These are phyloP conservation scores for Vitellaria paradoxa DNA, from an alignment of 179 eudicot species.

Conservation along the genomic window DNA sequence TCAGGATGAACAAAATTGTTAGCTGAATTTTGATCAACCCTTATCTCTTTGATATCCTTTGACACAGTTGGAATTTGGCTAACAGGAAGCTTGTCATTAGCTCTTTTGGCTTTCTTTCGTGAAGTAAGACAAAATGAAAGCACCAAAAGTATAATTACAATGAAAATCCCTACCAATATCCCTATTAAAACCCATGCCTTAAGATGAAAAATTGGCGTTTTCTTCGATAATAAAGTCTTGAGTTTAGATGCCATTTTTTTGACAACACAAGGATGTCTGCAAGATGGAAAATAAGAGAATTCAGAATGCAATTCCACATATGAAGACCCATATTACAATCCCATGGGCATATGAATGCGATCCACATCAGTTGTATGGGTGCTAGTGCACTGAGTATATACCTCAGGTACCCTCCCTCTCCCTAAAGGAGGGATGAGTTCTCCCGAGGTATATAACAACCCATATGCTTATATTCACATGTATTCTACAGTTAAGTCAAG, in stretches of 20 bases:
- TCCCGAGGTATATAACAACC: background rate
- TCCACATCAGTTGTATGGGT: no score
- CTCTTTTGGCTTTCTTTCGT: conserved; percentile 48
- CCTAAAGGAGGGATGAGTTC: no score
- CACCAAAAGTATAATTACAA: conserved; percentile 47
- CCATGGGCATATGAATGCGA: no score
- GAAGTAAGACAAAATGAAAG: conserved; percentile 55
- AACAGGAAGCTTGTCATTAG: conserved; percentile 45
- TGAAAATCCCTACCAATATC: conserved; percentile 53
- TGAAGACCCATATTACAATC: no score
- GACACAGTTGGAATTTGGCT: conserved; percentile 58
- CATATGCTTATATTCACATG: background rate
- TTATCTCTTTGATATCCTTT: conserved; percentile 67
- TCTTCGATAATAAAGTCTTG: conserved; percentile 53
- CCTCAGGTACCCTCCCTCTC: no score
- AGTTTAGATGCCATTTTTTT: conserved; percentile 51
- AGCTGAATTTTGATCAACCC: conserved; percentile 52
- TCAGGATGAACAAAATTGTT: conserved; percentile 30
- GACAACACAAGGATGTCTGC: conserved; percentile 19
- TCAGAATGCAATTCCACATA: conserved; percentile 9
- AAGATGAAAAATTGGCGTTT: conserved; percentile 50
- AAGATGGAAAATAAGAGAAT: conserved; percentile 9
- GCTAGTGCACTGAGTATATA: no score
- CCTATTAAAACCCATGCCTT: conserved; percentile 73
- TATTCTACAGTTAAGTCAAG: background rate